Conservation (phyloP, 345 rosid genomes). For the Anacardium occidentale region DNA sequence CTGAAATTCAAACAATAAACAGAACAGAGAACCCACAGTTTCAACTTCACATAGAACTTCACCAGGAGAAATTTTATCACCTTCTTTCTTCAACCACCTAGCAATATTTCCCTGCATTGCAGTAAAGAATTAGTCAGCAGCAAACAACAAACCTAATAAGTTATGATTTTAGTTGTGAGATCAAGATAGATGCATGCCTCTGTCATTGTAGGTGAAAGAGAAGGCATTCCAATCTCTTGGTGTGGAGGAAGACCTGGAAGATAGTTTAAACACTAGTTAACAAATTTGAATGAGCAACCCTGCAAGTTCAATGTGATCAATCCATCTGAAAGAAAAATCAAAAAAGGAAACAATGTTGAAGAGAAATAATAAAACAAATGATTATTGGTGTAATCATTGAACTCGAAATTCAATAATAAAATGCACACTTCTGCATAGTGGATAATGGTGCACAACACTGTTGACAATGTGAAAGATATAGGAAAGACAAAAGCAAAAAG, state of each 20-base stretch:
- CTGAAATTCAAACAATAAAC: conserved; percentile 14
- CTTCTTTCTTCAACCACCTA: conserved; percentile 97
- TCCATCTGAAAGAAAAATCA: background rate
- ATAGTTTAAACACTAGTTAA: conserved; percentile 16
- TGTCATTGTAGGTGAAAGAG: conserved; percentile 97
- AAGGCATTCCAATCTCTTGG: conserved; percentile 99
- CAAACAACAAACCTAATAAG: conserved; percentile 9
- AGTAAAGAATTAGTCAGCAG: conserved; percentile 23
- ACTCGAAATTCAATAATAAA: background rate
- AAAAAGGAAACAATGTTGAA: background rate
- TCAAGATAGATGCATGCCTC: conserved; percentile 52
- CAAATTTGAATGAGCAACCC: background rate
- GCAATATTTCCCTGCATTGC: conserved; percentile 88
- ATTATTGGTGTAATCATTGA: conserved; percentile 1
- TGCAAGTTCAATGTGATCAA: background rate
- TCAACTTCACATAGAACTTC: conserved; percentile 99
- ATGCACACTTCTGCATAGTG: background rate
- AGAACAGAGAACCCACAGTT: conserved; percentile 56
- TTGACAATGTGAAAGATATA: background rate
- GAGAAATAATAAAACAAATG: background rate
- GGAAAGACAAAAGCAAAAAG: background rate
- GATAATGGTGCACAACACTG: background rate
- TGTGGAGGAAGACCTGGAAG: conserved; percentile 88
- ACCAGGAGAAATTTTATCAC: conserved; percentile 81
- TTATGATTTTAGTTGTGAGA: conserved; percentile 7